Percentiles rank a stretch among this genome's conserved stretches.
Conservation (phyloP, 495 filamentous ascomycete species). For the Gamarada debralockiae region DNA sequence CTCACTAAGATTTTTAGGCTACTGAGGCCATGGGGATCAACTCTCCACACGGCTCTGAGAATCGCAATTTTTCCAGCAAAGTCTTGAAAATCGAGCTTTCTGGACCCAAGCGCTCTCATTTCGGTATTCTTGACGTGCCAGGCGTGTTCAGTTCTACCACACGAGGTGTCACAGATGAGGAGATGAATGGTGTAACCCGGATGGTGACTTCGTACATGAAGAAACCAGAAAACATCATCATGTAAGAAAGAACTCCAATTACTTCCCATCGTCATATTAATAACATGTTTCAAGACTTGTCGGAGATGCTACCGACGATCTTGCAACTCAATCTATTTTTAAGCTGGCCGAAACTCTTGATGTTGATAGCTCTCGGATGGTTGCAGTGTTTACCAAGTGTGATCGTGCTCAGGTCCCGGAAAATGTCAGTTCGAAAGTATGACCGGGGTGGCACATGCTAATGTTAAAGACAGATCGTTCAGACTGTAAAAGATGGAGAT, state of each 20-base stretch:
- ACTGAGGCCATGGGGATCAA: slow-evolving; percentile 25
- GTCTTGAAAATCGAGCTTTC: slow-evolving; percentile 55
- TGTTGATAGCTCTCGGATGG: slow-evolving; percentile 1
- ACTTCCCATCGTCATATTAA: too few species aligned
- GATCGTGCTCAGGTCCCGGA: too few species aligned
- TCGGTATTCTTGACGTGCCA: slow-evolving; percentile 60
- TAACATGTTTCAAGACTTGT: slow-evolving; percentile 32
- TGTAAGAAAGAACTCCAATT: slow-evolving; percentile 36
- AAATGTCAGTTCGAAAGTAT: too few species aligned
- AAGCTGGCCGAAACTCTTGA: background rate
- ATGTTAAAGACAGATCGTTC: background rate
- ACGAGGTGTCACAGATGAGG: slow-evolving; percentile 27
- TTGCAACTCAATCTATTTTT: slow-evolving; percentile 56
- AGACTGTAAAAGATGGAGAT: slow-evolving; percentile 1
- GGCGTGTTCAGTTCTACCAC: slow-evolving; percentile 53
- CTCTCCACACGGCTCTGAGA: background rate
- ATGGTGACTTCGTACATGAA: slow-evolving; percentile 54
- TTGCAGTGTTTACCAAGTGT: slow-evolving; percentile 13
- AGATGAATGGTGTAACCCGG: slow-evolving; percentile 43
- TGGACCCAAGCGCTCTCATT: slow-evolving; percentile 52
- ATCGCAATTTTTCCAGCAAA: slow-evolving; percentile 44
- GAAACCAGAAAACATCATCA: slow-evolving; percentile 49
- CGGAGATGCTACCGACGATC: slow-evolving; percentile 51
- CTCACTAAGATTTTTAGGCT: slow-evolving; percentile 34
- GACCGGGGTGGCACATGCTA: too few species aligned